These are phyloP conservation scores for Fonsecaea nubica DNA, from an alignment of 2,329 filamentous ascomycete species.

Conservation along the genomic window DNA sequence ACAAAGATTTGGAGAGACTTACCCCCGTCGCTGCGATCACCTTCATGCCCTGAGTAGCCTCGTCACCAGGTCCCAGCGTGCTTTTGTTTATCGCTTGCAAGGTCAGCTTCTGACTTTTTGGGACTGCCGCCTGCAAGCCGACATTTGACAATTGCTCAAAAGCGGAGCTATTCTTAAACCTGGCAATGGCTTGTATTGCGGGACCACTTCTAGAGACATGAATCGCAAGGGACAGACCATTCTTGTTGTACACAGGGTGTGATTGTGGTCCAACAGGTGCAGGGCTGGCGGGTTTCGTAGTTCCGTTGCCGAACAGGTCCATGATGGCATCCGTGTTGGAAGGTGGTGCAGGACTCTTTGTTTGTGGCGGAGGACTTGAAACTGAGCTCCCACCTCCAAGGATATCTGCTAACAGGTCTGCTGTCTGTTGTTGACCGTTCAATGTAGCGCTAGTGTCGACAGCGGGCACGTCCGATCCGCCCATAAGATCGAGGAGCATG, in stretches of 20 bases:
- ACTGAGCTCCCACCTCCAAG: slow-evolving; percentile 73
- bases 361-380: slow-evolving; percentile 60
- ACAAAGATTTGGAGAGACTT: slow-evolving; percentile 57
- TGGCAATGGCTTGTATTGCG: slow-evolving; percentile 76
- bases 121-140: slow-evolving; percentile 90
- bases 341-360: slow-evolving; percentile 59
- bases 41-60: slow-evolving; percentile 90
- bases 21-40: slow-evolving; percentile 85
- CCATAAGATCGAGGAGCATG: slow-evolving; percentile 90
- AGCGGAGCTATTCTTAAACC: slow-evolving; percentile 78
- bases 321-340: slow-evolving; percentile 79
- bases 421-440: slow-evolving; percentile 70
- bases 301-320: slow-evolving; percentile 74
- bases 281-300: slow-evolving; percentile 55
- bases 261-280: slow-evolving; percentile 53
- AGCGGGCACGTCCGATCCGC: slow-evolving; percentile 71
- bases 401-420: slow-evolving; percentile 89
- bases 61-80: slow-evolving; percentile 76
- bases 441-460: slow-evolving; percentile 60
- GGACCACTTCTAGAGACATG: slow-evolving; percentile 78
- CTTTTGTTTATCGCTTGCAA: slow-evolving; percentile 85
- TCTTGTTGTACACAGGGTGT: slow-evolving; percentile 82
- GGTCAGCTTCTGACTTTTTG: slow-evolving; percentile 93
- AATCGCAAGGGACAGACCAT: slow-evolving; percentile 80
- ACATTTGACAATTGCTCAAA: slow-evolving; percentile 73